Evolutionary conservation across 2,329 filamentous ascomycete species (phyloP).

Genomic region (Rhytidhysteron rufulum): DNA sequence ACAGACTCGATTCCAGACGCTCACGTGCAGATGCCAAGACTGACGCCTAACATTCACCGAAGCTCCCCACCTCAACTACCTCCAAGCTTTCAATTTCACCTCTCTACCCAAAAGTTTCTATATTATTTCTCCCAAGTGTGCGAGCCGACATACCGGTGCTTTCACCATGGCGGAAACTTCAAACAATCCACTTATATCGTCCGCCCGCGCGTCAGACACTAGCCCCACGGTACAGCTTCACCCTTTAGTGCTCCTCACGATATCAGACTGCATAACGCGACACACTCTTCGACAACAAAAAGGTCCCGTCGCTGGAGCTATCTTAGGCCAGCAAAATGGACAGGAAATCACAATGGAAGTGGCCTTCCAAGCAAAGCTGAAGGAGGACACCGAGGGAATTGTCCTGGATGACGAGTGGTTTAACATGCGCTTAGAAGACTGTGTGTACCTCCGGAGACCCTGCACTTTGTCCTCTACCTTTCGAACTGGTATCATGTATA

Average conservation of each 20-base stretch:
- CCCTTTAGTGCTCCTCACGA: slow-evolving; percentile 89
- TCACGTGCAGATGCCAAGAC: too few relatives aligned
- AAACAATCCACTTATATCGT: slow-evolving; percentile 42
- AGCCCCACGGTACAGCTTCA: slow-evolving; percentile 80
- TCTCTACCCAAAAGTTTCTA: neutral
- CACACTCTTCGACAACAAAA: slow-evolving; percentile 73
- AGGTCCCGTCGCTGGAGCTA: slow-evolving; percentile 76
- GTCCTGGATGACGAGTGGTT: slow-evolving; percentile 71
- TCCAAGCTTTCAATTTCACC: neutral
- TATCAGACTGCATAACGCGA: slow-evolving; percentile 93
- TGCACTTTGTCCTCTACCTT: neutral
- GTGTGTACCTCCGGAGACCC: slow-evolving; percentile 49
- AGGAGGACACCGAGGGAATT: slow-evolving; percentile 48
- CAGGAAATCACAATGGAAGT: slow-evolving; percentile 88
- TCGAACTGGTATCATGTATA: neutral
- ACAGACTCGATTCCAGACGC: too few relatives aligned
- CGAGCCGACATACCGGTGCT: neutral
- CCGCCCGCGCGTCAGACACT: slow-evolving; percentile 57
- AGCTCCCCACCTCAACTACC: slow-evolving; percentile 1
- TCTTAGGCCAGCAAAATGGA: slow-evolving; percentile 90
- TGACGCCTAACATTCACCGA: too few relatives aligned
- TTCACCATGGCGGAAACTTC: slow-evolving; percentile 32
- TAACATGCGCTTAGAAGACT: slow-evolving; percentile 73
- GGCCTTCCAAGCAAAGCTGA: slow-evolving; percentile 74
- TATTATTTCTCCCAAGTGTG: neutral